A percentile compares a stretch with the other conserved stretches of the same genome.
phyloP scores from a whole-genome alignment of 805 yeast genomes.

The Citeromyces matritensis region DNA sequence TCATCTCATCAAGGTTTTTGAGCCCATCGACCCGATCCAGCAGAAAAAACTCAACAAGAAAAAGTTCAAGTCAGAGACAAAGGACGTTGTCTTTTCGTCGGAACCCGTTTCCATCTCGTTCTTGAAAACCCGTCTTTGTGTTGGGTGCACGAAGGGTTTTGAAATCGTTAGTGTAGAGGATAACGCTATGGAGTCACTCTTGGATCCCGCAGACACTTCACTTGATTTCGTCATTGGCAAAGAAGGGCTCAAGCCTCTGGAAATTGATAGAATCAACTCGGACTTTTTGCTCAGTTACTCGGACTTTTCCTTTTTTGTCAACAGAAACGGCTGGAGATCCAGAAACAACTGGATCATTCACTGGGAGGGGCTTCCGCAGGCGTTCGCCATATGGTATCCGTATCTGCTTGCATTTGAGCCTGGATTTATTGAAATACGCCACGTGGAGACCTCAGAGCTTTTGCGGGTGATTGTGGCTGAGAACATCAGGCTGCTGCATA shows the following conservation, averaged over 20 bases:
- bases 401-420: slow-evolving; percentile 83
- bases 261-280: slow-evolving; percentile 78
- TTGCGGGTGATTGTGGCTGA: slow-evolving; percentile 86
- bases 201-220: slow-evolving; percentile 98
- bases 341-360: slow-evolving; percentile 85
- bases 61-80: slow-evolving; percentile 49
- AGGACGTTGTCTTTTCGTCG: slow-evolving; percentile 69
- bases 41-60: slow-evolving; percentile 45
- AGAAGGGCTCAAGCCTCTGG: slow-evolving; percentile 77
- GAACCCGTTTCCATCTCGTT: slow-evolving; percentile 90
- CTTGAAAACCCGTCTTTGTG: slow-evolving; percentile 75
- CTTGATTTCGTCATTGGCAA: slow-evolving; percentile 81
- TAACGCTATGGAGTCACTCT: slow-evolving; percentile 71
- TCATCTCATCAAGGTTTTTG: slow-evolving; percentile 69
- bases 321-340: slow-evolving; percentile 92
- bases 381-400: slow-evolving; percentile 89
- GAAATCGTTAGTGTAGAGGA: slow-evolving; percentile 83
- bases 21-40: slow-evolving; percentile 68
- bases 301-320: slow-evolving; percentile 89
- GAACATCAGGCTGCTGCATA: slow-evolving; percentile 76
- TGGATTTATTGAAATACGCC: slow-evolving; percentile 82
- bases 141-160: slow-evolving; percentile 94
- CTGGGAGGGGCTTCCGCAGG: slow-evolving; percentile 95
- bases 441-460: slow-evolving; percentile 76
- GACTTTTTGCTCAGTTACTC: slow-evolving; percentile 83